phyloP scores from a whole-genome alignment of 108 stramenopile species.

The Skeletonema menzelii region DNA sequence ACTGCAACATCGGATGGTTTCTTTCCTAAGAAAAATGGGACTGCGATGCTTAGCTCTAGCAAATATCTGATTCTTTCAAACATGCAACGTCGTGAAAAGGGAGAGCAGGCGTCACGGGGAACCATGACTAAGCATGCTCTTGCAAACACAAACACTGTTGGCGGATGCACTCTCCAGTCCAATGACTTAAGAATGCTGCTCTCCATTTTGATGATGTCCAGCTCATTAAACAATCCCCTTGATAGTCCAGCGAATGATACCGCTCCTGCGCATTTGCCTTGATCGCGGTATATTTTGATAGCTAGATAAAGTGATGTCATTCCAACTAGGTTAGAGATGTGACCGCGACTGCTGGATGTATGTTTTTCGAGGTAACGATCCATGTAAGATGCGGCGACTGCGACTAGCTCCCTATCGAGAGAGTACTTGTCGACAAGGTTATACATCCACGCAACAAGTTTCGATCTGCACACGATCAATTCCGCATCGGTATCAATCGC shows the following conservation, averaged over 20 bases:
- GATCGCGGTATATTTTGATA: constrained; percentile 61
- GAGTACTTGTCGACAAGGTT: constrained; percentile 65
- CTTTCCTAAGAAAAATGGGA: constrained; percentile 26
- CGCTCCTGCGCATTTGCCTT: constrained; percentile 34
- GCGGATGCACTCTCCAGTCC: constrained; percentile 77
- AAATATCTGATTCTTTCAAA: constrained; percentile 34
- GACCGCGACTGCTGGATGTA: constrained; percentile 33
- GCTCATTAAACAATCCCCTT: constrained; percentile 59
- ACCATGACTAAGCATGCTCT: constrained; percentile 19
- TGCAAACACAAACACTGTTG: constrained; percentile 62
- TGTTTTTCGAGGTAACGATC: constrained; percentile 47
- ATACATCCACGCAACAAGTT: constrained; percentile 83
- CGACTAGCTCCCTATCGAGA: constrained; percentile 66
- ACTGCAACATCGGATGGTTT: constrained; percentile 26
- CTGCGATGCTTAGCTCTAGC: constrained; percentile 25
- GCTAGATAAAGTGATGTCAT: constrained; percentile 81
- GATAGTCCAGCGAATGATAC: constrained; percentile 67
- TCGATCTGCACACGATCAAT: neutral
- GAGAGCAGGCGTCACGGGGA: constrained; percentile 19
- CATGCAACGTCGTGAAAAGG: constrained; percentile 18
- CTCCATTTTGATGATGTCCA: constrained; percentile 75
- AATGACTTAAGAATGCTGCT: constrained; percentile 51
- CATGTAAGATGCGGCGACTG: constrained; percentile 63
- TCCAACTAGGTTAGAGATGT: constrained; percentile 63
- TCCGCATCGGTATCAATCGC: neutral